phyloP scores from a whole-genome alignment of 331 rosid species.

The Malus hybrid region DNA sequence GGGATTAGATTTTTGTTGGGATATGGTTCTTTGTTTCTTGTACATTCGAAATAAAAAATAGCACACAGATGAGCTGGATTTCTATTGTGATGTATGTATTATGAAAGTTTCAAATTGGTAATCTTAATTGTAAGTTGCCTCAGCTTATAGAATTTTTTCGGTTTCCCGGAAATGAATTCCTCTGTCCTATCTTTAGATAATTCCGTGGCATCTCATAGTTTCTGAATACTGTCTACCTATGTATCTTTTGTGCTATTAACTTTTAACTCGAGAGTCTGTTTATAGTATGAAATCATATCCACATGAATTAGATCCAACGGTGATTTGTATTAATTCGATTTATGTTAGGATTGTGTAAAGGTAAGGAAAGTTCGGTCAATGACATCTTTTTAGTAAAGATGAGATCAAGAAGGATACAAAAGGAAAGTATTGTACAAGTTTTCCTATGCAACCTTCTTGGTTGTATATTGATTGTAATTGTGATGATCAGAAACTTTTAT shows the following conservation, averaged over 20 bases:
- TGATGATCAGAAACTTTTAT: background rate
- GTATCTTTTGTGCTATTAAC: background rate
- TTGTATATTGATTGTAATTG: background rate
- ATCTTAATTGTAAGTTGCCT: constrained; percentile 24
- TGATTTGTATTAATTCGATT: background rate
- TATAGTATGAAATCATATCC: background rate
- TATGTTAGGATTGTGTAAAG: background rate
- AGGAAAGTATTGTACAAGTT: background rate
- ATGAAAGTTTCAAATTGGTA: constrained; percentile 14
- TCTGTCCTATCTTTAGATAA: background rate
- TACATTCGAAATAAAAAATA: constrained; percentile 44
- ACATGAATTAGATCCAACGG: background rate
- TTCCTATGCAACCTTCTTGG: background rate
- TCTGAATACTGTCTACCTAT: background rate
- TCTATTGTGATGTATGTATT: constrained; percentile 26
- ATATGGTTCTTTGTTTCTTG: constrained; percentile 71
- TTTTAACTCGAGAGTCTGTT: background rate
- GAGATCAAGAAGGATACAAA: background rate
- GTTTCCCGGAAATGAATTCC: constrained; percentile 1
- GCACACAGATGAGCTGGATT: constrained; percentile 30
- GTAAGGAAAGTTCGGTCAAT: background rate
- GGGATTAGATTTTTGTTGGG: constrained; percentile 46
- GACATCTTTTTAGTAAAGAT: background rate
- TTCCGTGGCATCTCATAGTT: background rate
- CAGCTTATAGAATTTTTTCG: constrained; percentile 6